A percentile compares a stretch with the other conserved stretches of the same genome.
Evolutionary conservation across 2,329 filamentous ascomycete genomes (phyloP).

Genomic region (Epicoccum sorghinum): DNA sequence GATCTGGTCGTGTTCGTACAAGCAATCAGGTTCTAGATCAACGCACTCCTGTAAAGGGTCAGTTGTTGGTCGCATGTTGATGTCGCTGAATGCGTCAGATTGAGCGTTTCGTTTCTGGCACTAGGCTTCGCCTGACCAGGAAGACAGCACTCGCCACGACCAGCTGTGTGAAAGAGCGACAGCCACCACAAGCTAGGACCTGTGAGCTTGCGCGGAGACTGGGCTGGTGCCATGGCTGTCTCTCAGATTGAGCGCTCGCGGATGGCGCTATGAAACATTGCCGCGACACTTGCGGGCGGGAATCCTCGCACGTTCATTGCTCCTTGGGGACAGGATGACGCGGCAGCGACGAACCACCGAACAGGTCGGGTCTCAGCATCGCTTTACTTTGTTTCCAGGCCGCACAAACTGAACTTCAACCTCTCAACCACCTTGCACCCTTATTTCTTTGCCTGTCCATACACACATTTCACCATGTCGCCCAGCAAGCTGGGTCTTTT

Average conservation of each 20-base stretch:
- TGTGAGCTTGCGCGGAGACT: background rate
- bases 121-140: background rate
- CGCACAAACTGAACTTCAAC: slow-evolving; percentile 14
- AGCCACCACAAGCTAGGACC: background rate
- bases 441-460: slow-evolving; percentile 17
- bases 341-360: slow-evolving; percentile 20
- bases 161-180: background rate
- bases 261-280: slow-evolving; percentile 13
- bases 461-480: slow-evolving; percentile 34
- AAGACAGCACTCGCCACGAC: background rate
- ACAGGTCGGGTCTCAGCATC: slow-evolving; percentile 14
- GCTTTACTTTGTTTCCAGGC: slow-evolving; percentile 17
- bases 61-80: too few species aligned
- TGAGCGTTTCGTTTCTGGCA: too few species aligned
- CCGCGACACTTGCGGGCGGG: slow-evolving; percentile 11
- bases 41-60: too few species aligned
- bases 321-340: slow-evolving; percentile 18
- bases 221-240: slow-evolving; percentile 1
- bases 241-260: slow-evolving; percentile 5
- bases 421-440: slow-evolving; percentile 20
- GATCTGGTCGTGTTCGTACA: too few species aligned
- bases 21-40: too few species aligned
- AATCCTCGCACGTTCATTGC: slow-evolving; percentile 7
- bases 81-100: too few species aligned
- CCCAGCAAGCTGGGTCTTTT: slow-evolving; percentile 39